Evolutionary conservation across 2,329 filamentous ascomycete species (phyloP), one percentile per base, ranked within the genome.

Genomic region (Lachnellula suecica): DNA sequence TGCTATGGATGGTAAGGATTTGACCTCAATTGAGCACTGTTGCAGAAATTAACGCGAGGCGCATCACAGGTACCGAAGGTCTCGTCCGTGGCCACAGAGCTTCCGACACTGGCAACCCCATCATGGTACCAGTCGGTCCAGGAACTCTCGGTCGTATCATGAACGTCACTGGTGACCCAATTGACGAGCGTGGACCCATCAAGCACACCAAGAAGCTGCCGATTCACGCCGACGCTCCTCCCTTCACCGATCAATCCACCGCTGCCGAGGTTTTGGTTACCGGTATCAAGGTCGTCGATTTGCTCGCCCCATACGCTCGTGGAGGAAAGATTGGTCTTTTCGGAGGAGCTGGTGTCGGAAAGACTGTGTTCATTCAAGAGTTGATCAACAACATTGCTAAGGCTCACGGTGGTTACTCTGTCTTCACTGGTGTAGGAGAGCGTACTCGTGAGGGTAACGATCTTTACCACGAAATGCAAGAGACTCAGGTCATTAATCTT

Each of bases 251-350:
- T 72, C 94, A 99, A 83, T 95, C 94, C 64, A 99, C 94, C 68
- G 82, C 85, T 69, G 94, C 94, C 68, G 94, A 99, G 82, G 87
- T 99, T 77, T 86, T 99, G 67, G 89, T 95, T 70, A 99, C 94
- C 67, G 94, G 94, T 87, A 99, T 99, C 86, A 99, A 99, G 89
- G 94, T 99, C 76, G 94, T 99, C 79, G 94, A 99, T 77, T 85
- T 99, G 66, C 87, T 99, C 71, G 94, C 94, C 70, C 94, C 94
- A 71, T 99, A 99, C 79, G 94, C 94, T 75, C 94, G 94, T 95
- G 94, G 94, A 91, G 94, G 94, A 87, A 99, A 99, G 89, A 99
- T 99, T 85, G 94, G 94, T 90, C 91, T 99, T 68, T 99, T 99
- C 82, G 94, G 94, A 81, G 94, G 94, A 93, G 94, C 94, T 70